Conservation (phyloP, 352 stramenopile genomes). For the Phytophthora melonis region DNA sequence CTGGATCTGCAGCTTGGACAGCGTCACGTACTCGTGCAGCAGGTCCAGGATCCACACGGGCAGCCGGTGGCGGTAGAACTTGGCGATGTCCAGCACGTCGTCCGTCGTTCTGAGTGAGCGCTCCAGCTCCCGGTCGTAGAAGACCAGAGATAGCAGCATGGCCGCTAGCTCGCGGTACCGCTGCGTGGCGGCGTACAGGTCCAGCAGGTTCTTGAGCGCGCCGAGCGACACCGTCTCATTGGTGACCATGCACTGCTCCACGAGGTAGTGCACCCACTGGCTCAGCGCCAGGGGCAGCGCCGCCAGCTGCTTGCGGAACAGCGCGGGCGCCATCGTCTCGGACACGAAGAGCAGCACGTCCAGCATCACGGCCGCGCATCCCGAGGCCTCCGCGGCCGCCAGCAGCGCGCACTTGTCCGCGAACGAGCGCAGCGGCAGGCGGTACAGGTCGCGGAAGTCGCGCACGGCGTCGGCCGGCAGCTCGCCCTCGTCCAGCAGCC, state of each 20-base stretch:
- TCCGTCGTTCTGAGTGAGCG: constrained; percentile 47
- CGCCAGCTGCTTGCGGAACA: constrained; percentile 63
- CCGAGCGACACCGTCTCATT: constrained; percentile 61
- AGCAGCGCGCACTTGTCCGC: constrained; percentile 63
- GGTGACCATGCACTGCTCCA: constrained; percentile 61
- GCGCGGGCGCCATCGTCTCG: constrained; percentile 70
- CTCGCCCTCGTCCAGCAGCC: constrained; percentile 52
- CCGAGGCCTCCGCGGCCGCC: constrained; percentile 52
- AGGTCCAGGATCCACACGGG: constrained; percentile 67
- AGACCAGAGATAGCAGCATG: constrained; percentile 65
- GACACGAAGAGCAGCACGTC: constrained; percentile 82
- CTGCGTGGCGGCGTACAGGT: constrained; percentile 59
- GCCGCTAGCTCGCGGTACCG: constrained; percentile 63
- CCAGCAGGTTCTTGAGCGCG: constrained; percentile 49
- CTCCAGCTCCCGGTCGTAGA: constrained; percentile 47
- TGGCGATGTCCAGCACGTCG: constrained; percentile 63
- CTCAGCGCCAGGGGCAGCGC: constrained; percentile 47
- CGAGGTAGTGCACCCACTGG: constrained; percentile 78
- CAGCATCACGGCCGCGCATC: constrained; percentile 68
- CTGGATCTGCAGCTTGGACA: constrained; percentile 64
- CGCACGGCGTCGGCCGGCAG: constrained; percentile 19
- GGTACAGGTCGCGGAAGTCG: constrained; percentile 68
- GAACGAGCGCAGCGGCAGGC: constrained; percentile 47
- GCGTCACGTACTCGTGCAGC: constrained; percentile 62
- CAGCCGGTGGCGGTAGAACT: constrained; percentile 58